Percentiles rank a stretch among this genome's conserved stretches.
Evolutionary conservation across 805 yeast species (phyloP).

Genomic region (Phaffomyces thermotolerans): DNA sequence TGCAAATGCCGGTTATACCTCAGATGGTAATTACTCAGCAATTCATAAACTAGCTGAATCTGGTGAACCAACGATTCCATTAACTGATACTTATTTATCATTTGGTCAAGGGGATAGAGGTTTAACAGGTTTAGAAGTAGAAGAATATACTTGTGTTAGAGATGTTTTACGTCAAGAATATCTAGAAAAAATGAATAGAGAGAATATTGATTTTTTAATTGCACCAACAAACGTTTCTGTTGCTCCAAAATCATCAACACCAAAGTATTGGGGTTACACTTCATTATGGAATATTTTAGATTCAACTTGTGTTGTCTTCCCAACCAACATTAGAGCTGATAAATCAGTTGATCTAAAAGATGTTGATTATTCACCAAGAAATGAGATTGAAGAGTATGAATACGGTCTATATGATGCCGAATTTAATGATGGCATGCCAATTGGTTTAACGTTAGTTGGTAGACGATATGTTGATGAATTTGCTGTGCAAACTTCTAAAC

Average conservation of each 20-base stretch:
- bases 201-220: constrained; percentile 57
- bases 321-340: constrained; percentile 39
- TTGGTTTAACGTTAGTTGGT: constrained; percentile 43
- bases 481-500: constrained; percentile 36
- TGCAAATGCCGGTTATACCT: constrained; percentile 45
- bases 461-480: constrained; percentile 44
- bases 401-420: constrained; percentile 29
- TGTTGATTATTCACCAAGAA: constrained; percentile 14
- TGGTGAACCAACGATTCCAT: constrained; percentile 63
- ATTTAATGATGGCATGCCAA: constrained; percentile 48
- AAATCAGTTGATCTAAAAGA: constrained; percentile 41
- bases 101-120: constrained; percentile 50
- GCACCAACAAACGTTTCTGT: constrained; percentile 64
- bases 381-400: constrained; percentile 28
- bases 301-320: constrained; percentile 58
- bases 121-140: constrained; percentile 43
- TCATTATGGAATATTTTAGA: constrained; percentile 67
- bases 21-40: constrained; percentile 63
- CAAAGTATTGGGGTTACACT: constrained; percentile 77
- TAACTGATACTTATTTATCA: constrained; percentile 55
- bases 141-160: constrained; percentile 46
- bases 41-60: constrained; percentile 43
- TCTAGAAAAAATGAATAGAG: constrained; percentile 41
- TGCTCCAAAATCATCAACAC: constrained; percentile 59
- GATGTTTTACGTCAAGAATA: constrained; percentile 55